Evolutionary conservation across 2,329 filamentous ascomycete genomes (phyloP), one percentile per base, ranked within the genome.

Genomic region (Aureobasidium vineae): DNA sequence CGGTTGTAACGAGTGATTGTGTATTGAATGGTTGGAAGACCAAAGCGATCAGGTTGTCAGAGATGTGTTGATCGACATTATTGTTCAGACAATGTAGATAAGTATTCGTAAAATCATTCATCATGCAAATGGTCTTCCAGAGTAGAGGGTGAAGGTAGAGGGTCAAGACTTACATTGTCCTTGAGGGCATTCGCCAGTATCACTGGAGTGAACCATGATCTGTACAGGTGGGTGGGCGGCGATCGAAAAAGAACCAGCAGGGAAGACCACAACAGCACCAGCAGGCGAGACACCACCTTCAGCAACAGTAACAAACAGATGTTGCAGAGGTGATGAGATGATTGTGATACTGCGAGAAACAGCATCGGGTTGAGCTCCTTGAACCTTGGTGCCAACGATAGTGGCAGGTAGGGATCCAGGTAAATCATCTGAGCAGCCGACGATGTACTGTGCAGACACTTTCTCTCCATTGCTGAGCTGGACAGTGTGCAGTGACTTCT

Each of bases 11-110:
- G 68, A 68, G 67, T 66, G 67, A 41, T 38, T 59, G 66, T 65
- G 68, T 53, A n/a, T 43, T 68, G 63, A 50, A 47, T 63, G 69
- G 54, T 65, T 65, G 54, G 68, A 66, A 73, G 69, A 52, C 67
- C 60, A 52, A 64, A 66, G 76, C 77, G 82, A 86, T 96, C 92
- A 96, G 92, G 81, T 88, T 91, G 88, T 94, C 88, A 94, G 90
- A 92, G 87, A 85, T 63, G 59, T 63, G 59, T 85, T 83, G 40
- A 54, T 77, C 83, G 85, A 95, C 92, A 88, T 96, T 93, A 85
- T 78, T 81, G 81, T 90, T 96, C 94, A 93, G 94, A 90, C 92
- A 98, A 98, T 97, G 94, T 98, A 97, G 94, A 97, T 98, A 98
- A 98, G 93, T 93, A 91, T 95, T 96, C 85, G 79, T 83, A 83